These are phyloP conservation scores for Asclepias syriaca DNA, from an alignment of 257 asterid species.

Conservation along the genomic window DNA sequence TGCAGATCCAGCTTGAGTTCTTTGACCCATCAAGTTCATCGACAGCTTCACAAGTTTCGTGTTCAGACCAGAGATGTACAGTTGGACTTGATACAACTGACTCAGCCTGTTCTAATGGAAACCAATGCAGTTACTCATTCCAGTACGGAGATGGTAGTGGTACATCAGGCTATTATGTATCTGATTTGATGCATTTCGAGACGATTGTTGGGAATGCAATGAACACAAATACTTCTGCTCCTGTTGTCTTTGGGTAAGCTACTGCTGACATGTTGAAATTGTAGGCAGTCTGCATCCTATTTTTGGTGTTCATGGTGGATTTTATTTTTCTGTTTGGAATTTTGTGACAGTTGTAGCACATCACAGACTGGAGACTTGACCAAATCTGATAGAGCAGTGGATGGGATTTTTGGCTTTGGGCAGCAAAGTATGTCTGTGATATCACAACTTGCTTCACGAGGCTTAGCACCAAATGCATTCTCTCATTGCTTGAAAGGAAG, in stretches of 20 bases:
- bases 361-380: conserved; percentile 85
- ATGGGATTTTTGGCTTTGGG: conserved; percentile 98
- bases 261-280: conserved; percentile 2
- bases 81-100: conserved; percentile 59
- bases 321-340: conserved; percentile 4
- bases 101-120: conserved; percentile 48
- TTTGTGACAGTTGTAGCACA: conserved; percentile 82
- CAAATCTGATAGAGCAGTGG: conserved; percentile 94
- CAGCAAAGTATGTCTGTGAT: conserved; percentile 86
- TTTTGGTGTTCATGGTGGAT: conserved; percentile 12
- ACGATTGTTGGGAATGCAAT: conserved; percentile 55
- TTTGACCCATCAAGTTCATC: conserved; percentile 79
- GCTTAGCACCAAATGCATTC: conserved; percentile 66
- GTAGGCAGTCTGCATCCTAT: background rate
- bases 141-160: conserved; percentile 99
- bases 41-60: conserved; percentile 51
- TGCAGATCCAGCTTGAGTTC: conserved; percentile 75
- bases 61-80: conserved; percentile 79
- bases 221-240: conserved; percentile 64
- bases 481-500: conserved; percentile 90
- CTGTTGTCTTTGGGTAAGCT: conserved; percentile 84
- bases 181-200: conserved; percentile 62
- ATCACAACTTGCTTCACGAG: conserved; percentile 85
- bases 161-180: conserved; percentile 75
- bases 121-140: conserved; percentile 76